Conservation (phyloP, 306 rosid genomes). For the Comarum palustre region DNA sequence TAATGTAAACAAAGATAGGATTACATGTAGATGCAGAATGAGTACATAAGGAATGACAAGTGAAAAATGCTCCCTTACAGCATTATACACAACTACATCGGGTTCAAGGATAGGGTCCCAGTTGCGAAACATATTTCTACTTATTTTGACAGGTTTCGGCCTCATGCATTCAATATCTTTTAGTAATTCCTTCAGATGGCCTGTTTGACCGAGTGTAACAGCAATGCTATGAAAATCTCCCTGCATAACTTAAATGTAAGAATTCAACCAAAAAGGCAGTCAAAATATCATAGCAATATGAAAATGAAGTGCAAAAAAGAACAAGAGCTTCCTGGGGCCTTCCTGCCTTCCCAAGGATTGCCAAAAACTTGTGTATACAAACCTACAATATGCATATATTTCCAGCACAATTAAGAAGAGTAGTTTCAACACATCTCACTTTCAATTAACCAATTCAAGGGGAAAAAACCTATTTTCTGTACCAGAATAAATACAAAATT, state of each 20-base stretch:
- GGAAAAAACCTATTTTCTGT: neutral
- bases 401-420: conserved; percentile 7
- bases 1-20: conserved; percentile 26
- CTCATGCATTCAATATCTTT: conserved; percentile 69
- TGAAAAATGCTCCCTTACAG: conserved; percentile 52
- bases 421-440: neutral
- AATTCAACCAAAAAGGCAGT: conserved; percentile 24
- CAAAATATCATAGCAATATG: conserved; percentile 17
- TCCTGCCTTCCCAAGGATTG: conserved; percentile 83
- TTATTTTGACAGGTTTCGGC: conserved; percentile 54
- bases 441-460: neutral
- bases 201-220: conserved; percentile 92
- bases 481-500: neutral
- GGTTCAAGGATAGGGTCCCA: conserved; percentile 86
- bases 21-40: conserved; percentile 25
- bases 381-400: conserved; percentile 50
- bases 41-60: conserved; percentile 17
- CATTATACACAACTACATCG: conserved; percentile 74
- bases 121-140: conserved; percentile 40
- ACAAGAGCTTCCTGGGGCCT: conserved; percentile 74
- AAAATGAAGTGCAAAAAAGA: conserved; percentile 30
- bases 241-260: conserved; percentile 47
- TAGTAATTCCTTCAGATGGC: conserved; percentile 72
- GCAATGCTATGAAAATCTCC: conserved; percentile 75
- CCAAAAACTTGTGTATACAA: conserved; percentile 82